Conservation (phyloP, 306 rosid genomes). For the Prunus campanulata region DNA sequence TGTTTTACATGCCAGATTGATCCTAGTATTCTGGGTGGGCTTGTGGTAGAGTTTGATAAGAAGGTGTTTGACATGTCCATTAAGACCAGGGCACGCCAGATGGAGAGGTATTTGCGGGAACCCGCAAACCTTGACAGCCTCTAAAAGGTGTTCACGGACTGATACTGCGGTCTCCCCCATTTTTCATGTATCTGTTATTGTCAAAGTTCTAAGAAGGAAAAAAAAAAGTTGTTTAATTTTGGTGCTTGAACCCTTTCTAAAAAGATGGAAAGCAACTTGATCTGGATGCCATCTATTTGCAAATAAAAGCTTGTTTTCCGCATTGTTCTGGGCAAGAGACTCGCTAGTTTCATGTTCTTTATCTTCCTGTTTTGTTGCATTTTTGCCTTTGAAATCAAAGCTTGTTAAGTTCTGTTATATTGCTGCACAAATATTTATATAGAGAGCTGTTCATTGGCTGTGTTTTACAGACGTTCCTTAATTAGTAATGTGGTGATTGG, state of each 20-base stretch:
- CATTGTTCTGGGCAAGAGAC: slow-evolving; percentile 12
- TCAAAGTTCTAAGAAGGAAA: slow-evolving; percentile 22
- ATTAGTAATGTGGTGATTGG: neutral
- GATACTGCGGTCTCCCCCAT: slow-evolving; percentile 7
- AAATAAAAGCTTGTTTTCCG: slow-evolving; percentile 54
- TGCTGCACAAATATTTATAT: neutral
- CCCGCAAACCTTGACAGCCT: slow-evolving; percentile 48
- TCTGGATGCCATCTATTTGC: slow-evolving; percentile 47
- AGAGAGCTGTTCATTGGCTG: neutral
- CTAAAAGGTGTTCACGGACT: slow-evolving; percentile 37
- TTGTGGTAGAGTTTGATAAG: slow-evolving; percentile 70
- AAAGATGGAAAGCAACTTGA: slow-evolving; percentile 34
- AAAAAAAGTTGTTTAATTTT: slow-evolving; percentile 29
- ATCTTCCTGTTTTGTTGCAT: slow-evolving; percentile 8
- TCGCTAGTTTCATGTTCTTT: neutral
- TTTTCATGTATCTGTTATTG: slow-evolving; percentile 17
- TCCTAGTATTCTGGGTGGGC: slow-evolving; percentile 81
- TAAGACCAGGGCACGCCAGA: slow-evolving; percentile 76
- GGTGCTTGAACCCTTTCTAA: slow-evolving; percentile 27
- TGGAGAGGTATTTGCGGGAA: slow-evolving; percentile 91
- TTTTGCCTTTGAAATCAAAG: neutral
- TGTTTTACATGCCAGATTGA: slow-evolving; percentile 57
- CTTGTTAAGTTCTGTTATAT: neutral
- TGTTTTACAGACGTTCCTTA: neutral
- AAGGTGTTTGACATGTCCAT: slow-evolving; percentile 94